A percentile compares a stretch with the other conserved stretches of the same genome.
These are phyloP conservation scores for Aureobasidium sp. DNA, from an alignment of 2,329 filamentous ascomycete species.

Conservation along the genomic window DNA sequence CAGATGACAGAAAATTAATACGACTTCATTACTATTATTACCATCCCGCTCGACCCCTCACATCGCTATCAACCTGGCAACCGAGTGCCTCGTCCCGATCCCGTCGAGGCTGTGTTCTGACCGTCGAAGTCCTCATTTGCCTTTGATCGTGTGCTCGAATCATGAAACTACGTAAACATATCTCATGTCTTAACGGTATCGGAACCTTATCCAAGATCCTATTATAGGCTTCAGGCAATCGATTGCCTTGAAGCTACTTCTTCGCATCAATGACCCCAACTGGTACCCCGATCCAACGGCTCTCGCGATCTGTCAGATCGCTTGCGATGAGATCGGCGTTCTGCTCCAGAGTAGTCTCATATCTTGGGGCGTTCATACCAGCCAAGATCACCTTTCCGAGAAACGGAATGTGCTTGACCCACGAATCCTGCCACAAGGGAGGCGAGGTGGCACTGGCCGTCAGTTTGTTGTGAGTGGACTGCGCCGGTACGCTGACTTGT, in stretches of 20 bases:
- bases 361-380: conserved; percentile 23
- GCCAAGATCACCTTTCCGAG: conserved; percentile 25
- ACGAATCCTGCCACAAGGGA: conserved; percentile 27
- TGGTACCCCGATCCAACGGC: conserved; percentile 25
- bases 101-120: not conserved
- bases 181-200: not conserved
- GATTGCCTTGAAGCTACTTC: not conserved
- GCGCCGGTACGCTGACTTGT: conserved; percentile 23
- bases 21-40: not conserved
- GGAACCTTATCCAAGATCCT: not conserved
- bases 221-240: not conserved
- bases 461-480: conserved; percentile 18
- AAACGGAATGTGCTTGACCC: conserved; percentile 24
- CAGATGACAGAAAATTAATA: not conserved
- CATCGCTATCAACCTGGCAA: not conserved
- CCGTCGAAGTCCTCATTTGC: not conserved
- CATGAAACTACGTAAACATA: not conserved
- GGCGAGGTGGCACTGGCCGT: conserved; percentile 23
- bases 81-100: not conserved
- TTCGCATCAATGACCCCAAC: conserved; percentile 28
- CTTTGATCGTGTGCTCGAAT: not conserved
- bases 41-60: not conserved
- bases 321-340: conserved; percentile 35
- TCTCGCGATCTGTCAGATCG: conserved; percentile 27
- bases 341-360: conserved; percentile 32